Base-by-base conservation (phyloP, 148 eudicot genomes). In the Fagopyrum esculentum region DNA sequence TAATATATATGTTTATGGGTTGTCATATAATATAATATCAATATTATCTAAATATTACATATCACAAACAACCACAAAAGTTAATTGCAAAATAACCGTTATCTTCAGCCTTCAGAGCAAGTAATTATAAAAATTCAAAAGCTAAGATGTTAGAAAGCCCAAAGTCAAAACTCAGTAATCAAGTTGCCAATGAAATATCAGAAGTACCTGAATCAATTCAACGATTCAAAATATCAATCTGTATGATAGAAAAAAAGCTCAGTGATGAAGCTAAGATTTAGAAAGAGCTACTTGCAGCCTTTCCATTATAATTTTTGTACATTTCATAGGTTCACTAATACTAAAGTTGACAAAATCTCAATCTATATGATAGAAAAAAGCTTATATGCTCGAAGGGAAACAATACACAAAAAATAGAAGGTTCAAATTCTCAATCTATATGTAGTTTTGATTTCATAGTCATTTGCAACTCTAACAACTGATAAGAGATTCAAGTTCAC, bases 181-280 rank as follows among this genome's bases (percentile, higher is more conserved):
- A 26, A 59, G 30, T 59, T 26, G 26, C 12, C 9, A 59, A 15
- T 3, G 3, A 59, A 15, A 66, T 12, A 35, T 35, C 13, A 35
- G 3, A 66, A 15, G 68, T 56, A 75, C 77, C 77, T 75, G 77
- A 48, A 52, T 75, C 77, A 59, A 35, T 35, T 35, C 26, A 35
- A 35, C 40, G 26, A 22, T 22, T 22, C 26, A 22, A 22, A 22
- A 22, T 22, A 22, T 22, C 26, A 22, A 22, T 22, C 26, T 22
- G 0, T 22, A 22, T 22, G 26, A 22, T 22, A 22, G 26, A 22
- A 22, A 22, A 22, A 22, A 22, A 22, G 26, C 26, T 75, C 6
- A 52, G 60, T 56, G 77, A 57, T 22, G 40, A 75, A 71, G 61
- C 59, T 71, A 44, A 75, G 55, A 35, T 51, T 30, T 16, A 44